Percentiles rank a stretch among this genome's conserved stretches.
These are phyloP conservation scores for Mycena indigotica DNA, from an alignment of 768 basidiomycete species.

Conservation along the genomic window DNA sequence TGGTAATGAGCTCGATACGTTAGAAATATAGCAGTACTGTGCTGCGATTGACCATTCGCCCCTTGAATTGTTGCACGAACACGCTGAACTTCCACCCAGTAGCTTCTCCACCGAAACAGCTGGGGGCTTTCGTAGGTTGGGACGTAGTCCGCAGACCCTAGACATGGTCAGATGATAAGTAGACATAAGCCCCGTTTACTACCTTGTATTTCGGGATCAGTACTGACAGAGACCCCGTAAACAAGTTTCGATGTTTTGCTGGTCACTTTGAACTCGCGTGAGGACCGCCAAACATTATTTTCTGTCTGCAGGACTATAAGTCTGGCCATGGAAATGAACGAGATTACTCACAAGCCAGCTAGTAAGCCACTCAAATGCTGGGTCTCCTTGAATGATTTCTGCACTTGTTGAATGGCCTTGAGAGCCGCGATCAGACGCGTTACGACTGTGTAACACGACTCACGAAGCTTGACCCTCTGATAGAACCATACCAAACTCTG, in stretches of 20 bases:
- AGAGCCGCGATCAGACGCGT: neutral
- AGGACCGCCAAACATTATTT: constrained; percentile 43
- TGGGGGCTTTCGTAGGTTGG: constrained; percentile 43
- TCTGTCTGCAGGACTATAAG: constrained; percentile 34
- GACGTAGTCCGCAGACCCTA: constrained; percentile 43
- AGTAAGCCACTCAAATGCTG: constrained; percentile 50
- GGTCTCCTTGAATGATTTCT: constrained; percentile 47
- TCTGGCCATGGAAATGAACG: neutral
- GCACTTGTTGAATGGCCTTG: constrained; percentile 49
- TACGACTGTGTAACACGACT: neutral
- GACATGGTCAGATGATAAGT: no score
- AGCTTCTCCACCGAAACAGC: constrained; percentile 45
- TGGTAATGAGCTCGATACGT: no score
- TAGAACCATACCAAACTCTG: constrained; percentile 18
- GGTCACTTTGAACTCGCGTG: constrained; percentile 45
- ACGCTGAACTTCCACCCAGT: constrained; percentile 42
- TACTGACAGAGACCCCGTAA: constrained; percentile 38
- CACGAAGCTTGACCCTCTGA: constrained; percentile 17
- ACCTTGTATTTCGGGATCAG: constrained; percentile 15
- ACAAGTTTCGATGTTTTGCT: constrained; percentile 42
- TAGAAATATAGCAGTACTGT: constrained; percentile 30
- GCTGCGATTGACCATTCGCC: constrained; percentile 14
- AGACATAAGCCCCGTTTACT: no score
- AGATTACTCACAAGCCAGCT: constrained; percentile 40
- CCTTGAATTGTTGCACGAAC: constrained; percentile 25